Percentiles rank a stretch among this genome's conserved stretches.
phyloP scores from a whole-genome alignment of 768 basidiomycete species.

The Rhodotorula babjevae region DNA sequence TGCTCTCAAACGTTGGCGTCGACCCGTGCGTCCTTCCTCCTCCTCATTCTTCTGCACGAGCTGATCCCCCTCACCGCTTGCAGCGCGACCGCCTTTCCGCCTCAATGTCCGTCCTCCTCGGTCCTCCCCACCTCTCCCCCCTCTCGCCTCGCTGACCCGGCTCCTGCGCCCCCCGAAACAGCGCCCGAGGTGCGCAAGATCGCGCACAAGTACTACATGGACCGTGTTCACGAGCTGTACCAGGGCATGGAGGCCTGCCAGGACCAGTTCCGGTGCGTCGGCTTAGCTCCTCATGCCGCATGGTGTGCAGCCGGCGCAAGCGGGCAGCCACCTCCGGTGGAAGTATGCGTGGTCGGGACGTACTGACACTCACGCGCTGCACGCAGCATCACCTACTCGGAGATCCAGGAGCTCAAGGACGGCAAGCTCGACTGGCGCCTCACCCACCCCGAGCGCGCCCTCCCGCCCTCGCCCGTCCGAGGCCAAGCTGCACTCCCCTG shows the following conservation, averaged over 20 bases:
- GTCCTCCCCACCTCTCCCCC: background rate
- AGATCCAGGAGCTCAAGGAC: constrained; percentile 30
- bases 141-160: background rate
- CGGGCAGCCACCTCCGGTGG: too few species aligned
- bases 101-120: constrained; percentile 6
- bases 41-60: too few species aligned
- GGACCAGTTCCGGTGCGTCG: constrained; percentile 35
- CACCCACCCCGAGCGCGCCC: constrained; percentile 1
- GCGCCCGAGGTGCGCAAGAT: constrained; percentile 25
- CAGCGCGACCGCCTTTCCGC: background rate
- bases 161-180: background rate
- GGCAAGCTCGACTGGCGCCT: constrained; percentile 28
- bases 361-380: background rate
- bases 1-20: background rate
- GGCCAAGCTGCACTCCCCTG: background rate
- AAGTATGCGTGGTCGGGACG: too few species aligned
- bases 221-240: constrained; percentile 31
- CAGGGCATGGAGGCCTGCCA: constrained; percentile 27
- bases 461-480: constrained; percentile 1
- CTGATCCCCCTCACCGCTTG: background rate
- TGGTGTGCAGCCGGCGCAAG: too few species aligned
- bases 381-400: constrained; percentile 29
- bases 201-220: constrained; percentile 36
- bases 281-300: too few species aligned
- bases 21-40: background rate